These are phyloP conservation scores for Candida methanosorbosa DNA, from an alignment of 805 yeast species.

Conservation along the genomic window DNA sequence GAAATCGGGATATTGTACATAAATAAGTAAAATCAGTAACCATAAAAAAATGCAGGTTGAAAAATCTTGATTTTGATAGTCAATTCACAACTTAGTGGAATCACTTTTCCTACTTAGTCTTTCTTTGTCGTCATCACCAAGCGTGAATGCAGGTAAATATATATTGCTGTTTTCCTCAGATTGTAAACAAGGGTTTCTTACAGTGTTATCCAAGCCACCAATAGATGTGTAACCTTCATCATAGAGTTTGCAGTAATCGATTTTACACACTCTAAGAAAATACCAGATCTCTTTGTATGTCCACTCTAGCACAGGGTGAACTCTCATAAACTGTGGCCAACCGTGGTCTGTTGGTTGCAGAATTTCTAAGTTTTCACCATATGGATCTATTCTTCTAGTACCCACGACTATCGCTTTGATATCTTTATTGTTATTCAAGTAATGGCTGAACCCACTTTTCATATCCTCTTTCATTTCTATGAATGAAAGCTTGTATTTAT, in stretches of 20 bases:
- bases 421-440: constrained; percentile 41
- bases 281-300: constrained; percentile 78
- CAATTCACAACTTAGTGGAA: too few relatives aligned
- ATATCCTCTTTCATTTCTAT: constrained; percentile 35
- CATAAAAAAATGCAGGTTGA: too few relatives aligned
- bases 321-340: constrained; percentile 82
- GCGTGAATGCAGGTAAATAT: constrained; percentile 47
- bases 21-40: too few relatives aligned
- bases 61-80: too few relatives aligned
- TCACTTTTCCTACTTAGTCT: constrained; percentile 35
- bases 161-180: constrained; percentile 2
- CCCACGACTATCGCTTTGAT: constrained; percentile 82
- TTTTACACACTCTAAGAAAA: constrained; percentile 50
- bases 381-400: constrained; percentile 82
- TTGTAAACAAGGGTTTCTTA: constrained; percentile 56
- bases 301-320: constrained; percentile 91
- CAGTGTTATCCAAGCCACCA: constrained; percentile 70
- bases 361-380: constrained; percentile 46
- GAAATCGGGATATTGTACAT: too few relatives aligned
- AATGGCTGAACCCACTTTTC: constrained; percentile 63
- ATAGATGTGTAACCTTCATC: constrained; percentile 83
- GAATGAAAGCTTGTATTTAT: constrained; percentile 45
- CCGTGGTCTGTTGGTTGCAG: constrained; percentile 77
- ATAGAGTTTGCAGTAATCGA: constrained; percentile 68
- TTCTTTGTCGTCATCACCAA: constrained; percentile 54